A percentile compares a stretch with the other conserved stretches of the same genome.
Evolutionary conservation across 768 basidiomycete genomes (phyloP).

Genomic region (Podaxis sp.): DNA sequence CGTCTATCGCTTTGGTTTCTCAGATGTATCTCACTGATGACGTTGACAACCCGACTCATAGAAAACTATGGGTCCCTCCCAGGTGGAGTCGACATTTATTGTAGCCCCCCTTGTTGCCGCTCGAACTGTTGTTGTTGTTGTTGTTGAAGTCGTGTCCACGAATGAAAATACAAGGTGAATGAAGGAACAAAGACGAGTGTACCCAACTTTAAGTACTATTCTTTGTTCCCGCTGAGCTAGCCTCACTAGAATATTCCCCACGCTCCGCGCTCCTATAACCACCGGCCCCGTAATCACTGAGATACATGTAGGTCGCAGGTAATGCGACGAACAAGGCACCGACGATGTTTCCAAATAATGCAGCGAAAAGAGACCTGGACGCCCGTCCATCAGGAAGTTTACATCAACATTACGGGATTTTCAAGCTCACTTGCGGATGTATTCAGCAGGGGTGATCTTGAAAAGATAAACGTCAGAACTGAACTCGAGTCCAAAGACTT

Average conservation of each 20-base stretch:
- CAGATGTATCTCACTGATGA: background rate
- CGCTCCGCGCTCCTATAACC: conserved; percentile 40
- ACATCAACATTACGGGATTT: background rate
- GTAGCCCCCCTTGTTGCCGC: background rate
- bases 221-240: conserved; percentile 13
- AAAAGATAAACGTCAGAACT: background rate
- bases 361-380: conserved; percentile 58
- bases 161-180: background rate
- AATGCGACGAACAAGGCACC: conserved; percentile 64
- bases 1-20: background rate
- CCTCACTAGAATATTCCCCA: conserved; percentile 24
- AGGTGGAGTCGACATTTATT: background rate
- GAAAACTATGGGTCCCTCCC: background rate
- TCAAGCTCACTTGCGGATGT: conserved; percentile 61
- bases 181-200: no score
- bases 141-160: background rate
- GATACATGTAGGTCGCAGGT: conserved; percentile 64
- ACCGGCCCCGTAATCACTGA: conserved; percentile 37
- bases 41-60: background rate
- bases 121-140: background rate
- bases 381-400: background rate
- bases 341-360: conserved; percentile 65
- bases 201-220: background rate
- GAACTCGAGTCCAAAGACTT: background rate
- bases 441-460: conserved; percentile 50